Base-by-base conservation (phyloP, 768 basidiomycete genomes). In the Tulasnella sp. region DNA sequence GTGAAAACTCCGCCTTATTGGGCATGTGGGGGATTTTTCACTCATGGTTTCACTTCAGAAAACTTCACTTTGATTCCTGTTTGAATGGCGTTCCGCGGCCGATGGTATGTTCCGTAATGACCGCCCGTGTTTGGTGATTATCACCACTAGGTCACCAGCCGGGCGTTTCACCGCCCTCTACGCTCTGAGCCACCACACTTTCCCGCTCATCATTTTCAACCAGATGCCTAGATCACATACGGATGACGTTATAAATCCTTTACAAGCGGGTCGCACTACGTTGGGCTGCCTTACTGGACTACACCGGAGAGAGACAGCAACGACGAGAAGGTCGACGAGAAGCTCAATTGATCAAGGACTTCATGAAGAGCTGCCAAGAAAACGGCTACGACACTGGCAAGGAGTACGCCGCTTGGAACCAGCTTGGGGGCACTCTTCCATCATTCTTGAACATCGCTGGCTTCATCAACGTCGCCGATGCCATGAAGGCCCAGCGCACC, bases 121-220 rank as follows among this genome's bases (percentile, higher is more conserved):
- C n/a, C n/a, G n/a, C n/a, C n/a, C n/a, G n/a, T n/a, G n/a, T n/a
- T n/a, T n/a, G n/a, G n/a, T n/a, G n/a, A n/a, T n/a, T n/a, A n/a
- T n/a, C n/a, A n/a, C n/a, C n/a, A n/a, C n/a, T n/a, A n/a, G n/a
- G n/a, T n/a, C n/a, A n/a, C n/a, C n/a, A n/a, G n/a, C n/a, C n/a
- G n/a, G n/a, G n/a, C n/a, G n/a, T n/a, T n/a, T n/a, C n/a, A n/a
- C n/a, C n/a, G n/a, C 93, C 58, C 88, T 98, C 1, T 97, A 92
- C 83, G 96, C 94, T 28, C 93, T 98, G 91, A 94, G 93, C 82
- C 92, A 94, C 0, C 88, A 89, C 14, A 90, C 89, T 9, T 98
- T 91, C 84, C 97, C 97, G 0, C 88, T 98, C 14, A 93, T 97
- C 81, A 91, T 84, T 41, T 86, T 87, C 80, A 85, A 86, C 14